Base-by-base conservation (phyloP, 306 rosid species). In the Sophora flavescens region DNA sequence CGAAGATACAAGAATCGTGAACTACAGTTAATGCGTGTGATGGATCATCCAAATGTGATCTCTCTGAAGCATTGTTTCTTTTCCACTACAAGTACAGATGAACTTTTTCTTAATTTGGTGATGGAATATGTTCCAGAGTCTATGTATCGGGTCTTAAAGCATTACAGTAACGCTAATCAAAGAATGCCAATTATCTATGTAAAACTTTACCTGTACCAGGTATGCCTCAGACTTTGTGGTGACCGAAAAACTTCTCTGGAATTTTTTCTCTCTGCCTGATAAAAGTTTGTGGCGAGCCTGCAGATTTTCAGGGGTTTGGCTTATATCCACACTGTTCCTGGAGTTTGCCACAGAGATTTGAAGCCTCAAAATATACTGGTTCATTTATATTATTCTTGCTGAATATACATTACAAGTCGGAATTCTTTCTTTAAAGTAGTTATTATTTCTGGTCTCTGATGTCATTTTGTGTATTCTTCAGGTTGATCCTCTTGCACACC, bases 311-410 rank as follows among this genome's bases (percentile, higher is more conserved):
- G 98, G 85, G 98, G 96, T 10, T 80, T 94, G 75, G 97, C 97
- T 48, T 94, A 94, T 77, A 89, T 94, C 77, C 98, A 95, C 75
- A 84, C 91, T 8, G 96, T 90, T 74, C 98, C 95, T 33, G 88
- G 91, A 76, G 96, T 95, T 84, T 95, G 98, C 83, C 98, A 95
- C 78, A 83, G 98, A 79, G 97, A 95, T 82, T 85, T 95, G 91
- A 94, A 94, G 85, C 98, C 98, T 64, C 98, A 87, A 84, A 94
- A 94, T 81, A 87, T 94, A 86, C 82, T 95, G 98, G 98, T 94
- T 86, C 63, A 81, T 68, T 77, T 42, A 56, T 61, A 60, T 17
- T 33, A 33, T 72, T 44, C 51, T 62, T 82, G 18, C 74, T n/a
- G 64, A 50, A 67, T 69, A 45, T 60, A 60, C 33, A 61, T 47